Percentiles rank a stretch among this genome's conserved stretches.
Evolutionary conservation across 2,329 filamentous ascomycete species (phyloP).

Genomic region (Botryosphaeria agaves): DNA sequence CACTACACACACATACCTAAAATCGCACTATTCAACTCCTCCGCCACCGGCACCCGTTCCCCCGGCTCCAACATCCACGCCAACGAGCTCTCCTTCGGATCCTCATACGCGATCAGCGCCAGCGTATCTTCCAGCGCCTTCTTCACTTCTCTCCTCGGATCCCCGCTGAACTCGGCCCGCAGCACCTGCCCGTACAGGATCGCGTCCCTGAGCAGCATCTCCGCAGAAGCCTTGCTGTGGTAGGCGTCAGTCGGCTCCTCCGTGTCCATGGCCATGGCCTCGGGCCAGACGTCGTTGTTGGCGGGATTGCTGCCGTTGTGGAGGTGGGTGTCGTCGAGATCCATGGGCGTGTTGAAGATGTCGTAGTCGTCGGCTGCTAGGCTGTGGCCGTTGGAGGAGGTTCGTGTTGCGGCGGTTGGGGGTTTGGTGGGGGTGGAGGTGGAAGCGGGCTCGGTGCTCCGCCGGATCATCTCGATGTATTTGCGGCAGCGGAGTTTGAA

Average conservation of each 20-base stretch:
- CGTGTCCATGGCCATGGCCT: constrained; percentile 20
- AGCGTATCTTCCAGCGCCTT: constrained; percentile 72
- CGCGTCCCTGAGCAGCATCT: constrained; percentile 46
- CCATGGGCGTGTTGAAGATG: constrained; percentile 36
- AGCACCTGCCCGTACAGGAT: constrained; percentile 67
- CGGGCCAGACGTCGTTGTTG: constrained; percentile 12
- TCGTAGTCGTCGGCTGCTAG: constrained; percentile 24
- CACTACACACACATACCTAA: constrained; percentile 50
- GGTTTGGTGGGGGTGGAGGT: constrained; percentile 1
- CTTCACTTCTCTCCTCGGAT: constrained; percentile 51
- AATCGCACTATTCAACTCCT: constrained; percentile 88
- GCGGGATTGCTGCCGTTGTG: constrained; percentile 1
- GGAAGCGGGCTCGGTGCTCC: constrained; percentile 46
- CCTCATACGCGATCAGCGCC: constrained; percentile 70
- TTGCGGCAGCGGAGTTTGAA: constrained; percentile 81
- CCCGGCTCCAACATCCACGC: constrained; percentile 60
- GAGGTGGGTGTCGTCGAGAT: constrained; percentile 29
- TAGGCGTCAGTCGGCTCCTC: constrained; percentile 15
- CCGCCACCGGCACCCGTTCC: constrained; percentile 63
- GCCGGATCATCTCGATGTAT: constrained; percentile 87
- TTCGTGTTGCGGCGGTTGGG: constrained; percentile 5
- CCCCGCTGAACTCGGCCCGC: constrained; percentile 57
- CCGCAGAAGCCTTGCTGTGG: constrained; percentile 12
- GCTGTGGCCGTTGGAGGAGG: constrained; percentile 16
- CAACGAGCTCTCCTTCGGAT: constrained; percentile 61